These are phyloP conservation scores for Aspergillus flavus DNA, from an alignment of 2,329 filamentous ascomycete species.

Conservation along the genomic window DNA sequence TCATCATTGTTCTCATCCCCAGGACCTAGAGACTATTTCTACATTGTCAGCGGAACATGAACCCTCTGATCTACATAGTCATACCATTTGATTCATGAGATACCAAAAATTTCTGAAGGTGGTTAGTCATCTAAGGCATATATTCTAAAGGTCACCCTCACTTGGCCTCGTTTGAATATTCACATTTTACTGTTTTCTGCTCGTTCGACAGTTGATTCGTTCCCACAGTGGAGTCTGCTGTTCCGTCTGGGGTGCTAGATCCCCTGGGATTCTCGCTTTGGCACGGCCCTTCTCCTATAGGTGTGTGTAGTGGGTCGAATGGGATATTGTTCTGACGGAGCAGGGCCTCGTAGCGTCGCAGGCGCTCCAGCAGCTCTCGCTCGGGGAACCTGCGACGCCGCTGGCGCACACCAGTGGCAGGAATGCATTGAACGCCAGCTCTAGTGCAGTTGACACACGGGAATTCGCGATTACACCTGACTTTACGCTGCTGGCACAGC, in stretches of 20 bases:
- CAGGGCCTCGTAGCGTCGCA: slow-evolving; percentile 68
- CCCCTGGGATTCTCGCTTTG: slow-evolving; percentile 13
- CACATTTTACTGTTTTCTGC: not conserved
- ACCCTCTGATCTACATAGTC: not conserved
- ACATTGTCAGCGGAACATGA: not conserved
- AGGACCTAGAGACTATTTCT: not conserved
- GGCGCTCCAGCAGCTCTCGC: slow-evolving; percentile 68
- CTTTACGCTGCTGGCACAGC: slow-evolving; percentile 61
- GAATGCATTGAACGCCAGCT: slow-evolving; percentile 57
- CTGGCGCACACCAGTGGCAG: slow-evolving; percentile 43
- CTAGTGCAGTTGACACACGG: slow-evolving; percentile 72
- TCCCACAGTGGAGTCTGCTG: not conserved
- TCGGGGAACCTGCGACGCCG: slow-evolving; percentile 68
- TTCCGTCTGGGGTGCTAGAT: not conserved
- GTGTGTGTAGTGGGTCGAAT: slow-evolving; percentile 65
- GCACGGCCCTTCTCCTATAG: slow-evolving; percentile 16
- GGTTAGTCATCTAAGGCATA: slow-evolving; percentile 19
- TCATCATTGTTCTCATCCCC: not conserved
- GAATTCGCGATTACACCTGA: slow-evolving; percentile 72
- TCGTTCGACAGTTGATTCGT: not conserved
- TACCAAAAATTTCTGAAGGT: slow-evolving; percentile 50
- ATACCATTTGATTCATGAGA: slow-evolving; percentile 49
- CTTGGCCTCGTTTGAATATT: slow-evolving; percentile 17
- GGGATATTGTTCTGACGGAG: slow-evolving; percentile 66
- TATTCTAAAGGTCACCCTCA: not conserved